These are phyloP conservation scores for Zygosaccharomyces lentus DNA, from an alignment of 805 yeast species.

Conservation along the genomic window DNA sequence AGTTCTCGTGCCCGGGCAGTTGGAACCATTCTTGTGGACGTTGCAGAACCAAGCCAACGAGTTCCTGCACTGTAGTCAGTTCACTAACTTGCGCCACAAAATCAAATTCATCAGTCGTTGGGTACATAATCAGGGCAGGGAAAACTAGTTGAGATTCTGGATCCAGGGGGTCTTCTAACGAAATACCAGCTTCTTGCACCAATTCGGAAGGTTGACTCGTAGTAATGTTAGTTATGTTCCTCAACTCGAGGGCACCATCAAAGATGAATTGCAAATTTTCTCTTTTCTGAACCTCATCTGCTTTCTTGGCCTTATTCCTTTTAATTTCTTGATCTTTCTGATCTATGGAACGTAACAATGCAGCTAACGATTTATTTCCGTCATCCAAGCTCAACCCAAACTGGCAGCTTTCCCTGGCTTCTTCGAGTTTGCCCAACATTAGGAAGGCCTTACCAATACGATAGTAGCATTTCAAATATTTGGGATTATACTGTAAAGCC, in stretches of 20 bases:
- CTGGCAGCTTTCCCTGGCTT: constrained; percentile 59
- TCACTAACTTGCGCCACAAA: constrained; percentile 74
- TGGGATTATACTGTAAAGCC: constrained; percentile 61
- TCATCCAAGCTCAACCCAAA: constrained; percentile 64
- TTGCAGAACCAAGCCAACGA: constrained; percentile 55
- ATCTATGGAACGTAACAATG: constrained; percentile 41
- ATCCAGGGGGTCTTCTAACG: constrained; percentile 61
- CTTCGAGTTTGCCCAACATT: constrained; percentile 62
- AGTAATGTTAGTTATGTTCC: constrained; percentile 50
- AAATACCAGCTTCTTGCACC: constrained; percentile 48
- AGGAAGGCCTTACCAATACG: constrained; percentile 80
- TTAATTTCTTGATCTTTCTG: constrained; percentile 37
- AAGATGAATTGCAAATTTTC: constrained; percentile 43
- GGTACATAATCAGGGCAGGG: constrained; percentile 78
- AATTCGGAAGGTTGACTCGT: constrained; percentile 54
- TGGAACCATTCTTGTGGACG: constrained; percentile 69
- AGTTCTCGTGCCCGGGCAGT: constrained; percentile 53
- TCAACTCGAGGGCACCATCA: constrained; percentile 54
- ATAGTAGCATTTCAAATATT: constrained; percentile 76
- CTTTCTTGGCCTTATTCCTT: constrained; percentile 27
- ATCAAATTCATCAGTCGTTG: constrained; percentile 80
- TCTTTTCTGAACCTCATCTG: constrained; percentile 29
- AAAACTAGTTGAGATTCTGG: constrained; percentile 73
- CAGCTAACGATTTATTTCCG: constrained; percentile 51
- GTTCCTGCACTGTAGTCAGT: constrained; percentile 57